These are phyloP conservation scores for Alternaria metachromatica DNA, from an alignment of 2,329 filamentous ascomycete species.

Conservation along the genomic window DNA sequence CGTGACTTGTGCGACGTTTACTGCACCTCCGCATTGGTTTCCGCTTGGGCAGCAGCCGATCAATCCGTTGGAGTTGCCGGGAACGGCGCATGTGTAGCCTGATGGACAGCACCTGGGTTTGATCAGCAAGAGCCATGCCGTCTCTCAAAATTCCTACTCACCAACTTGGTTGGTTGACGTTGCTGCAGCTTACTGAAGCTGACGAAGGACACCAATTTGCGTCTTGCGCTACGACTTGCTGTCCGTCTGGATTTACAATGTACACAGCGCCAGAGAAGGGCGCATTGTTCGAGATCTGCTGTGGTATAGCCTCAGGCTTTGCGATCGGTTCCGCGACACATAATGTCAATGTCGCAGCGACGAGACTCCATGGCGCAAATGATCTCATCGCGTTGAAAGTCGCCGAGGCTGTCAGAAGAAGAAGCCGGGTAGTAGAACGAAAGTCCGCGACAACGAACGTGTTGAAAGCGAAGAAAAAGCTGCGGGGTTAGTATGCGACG, in stretches of 20 bases:
- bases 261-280: conserved; percentile 51
- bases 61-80: conserved; percentile 40
- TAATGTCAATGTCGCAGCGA: conserved; percentile 19
- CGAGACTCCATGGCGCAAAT: conserved; percentile 13
- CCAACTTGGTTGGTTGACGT: conserved; percentile 53
- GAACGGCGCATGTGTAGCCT: conserved; percentile 42
- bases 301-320: conserved; percentile 35
- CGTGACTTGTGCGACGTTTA: conserved; percentile 42
- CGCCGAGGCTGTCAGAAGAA: not conserved
- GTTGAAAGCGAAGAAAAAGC: not conserved
- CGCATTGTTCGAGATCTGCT: conserved; percentile 44
- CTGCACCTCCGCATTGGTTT: conserved; percentile 39
- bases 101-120: conserved; percentile 47
- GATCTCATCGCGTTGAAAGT: conserved; percentile 23
- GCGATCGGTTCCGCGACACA: conserved; percentile 34
- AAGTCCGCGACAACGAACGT: not conserved
- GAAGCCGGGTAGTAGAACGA: not conserved
- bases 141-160: conserved; percentile 26
- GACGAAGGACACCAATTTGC: conserved; percentile 43
- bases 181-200: conserved; percentile 51
- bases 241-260: conserved; percentile 43
- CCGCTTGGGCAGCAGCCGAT: conserved; percentile 49
- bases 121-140: not conserved
- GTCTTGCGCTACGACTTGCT: conserved; percentile 43
- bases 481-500: conserved; percentile 19